phyloP scores from a whole-genome alignment of 805 yeast species.

The Zygotorulaspora danielsina region DNA sequence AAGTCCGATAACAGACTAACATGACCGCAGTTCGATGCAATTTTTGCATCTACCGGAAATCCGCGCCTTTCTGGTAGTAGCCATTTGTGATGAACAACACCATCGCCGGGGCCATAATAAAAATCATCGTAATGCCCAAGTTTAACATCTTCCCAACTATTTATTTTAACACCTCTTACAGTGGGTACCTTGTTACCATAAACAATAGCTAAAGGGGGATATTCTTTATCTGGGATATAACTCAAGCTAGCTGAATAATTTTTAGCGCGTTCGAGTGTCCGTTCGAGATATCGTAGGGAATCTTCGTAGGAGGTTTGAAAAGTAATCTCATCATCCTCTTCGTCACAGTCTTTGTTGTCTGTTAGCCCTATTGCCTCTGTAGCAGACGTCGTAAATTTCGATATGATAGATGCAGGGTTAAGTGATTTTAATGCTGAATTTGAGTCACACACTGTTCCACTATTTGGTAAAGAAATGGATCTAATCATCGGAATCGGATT shows the following conservation, averaged over 20 bases:
- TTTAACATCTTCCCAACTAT: slow-evolving; percentile 55
- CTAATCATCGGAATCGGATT: slow-evolving; percentile 16
- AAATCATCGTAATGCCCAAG: slow-evolving; percentile 73
- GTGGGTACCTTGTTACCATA: slow-evolving; percentile 83
- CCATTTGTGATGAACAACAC: slow-evolving; percentile 82
- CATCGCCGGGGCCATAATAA: slow-evolving; percentile 88
- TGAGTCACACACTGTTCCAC: not conserved
- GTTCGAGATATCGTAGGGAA: slow-evolving; percentile 58
- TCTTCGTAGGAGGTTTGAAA: slow-evolving; percentile 42
- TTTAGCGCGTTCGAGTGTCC: slow-evolving; percentile 58
- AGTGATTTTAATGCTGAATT: slow-evolving; percentile 5
- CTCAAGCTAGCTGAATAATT: slow-evolving; percentile 53
- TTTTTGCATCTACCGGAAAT: slow-evolving; percentile 65
- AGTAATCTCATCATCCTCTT: slow-evolving; percentile 6
- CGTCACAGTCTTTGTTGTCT: slow-evolving; percentile 7
- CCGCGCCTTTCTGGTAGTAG: slow-evolving; percentile 74
- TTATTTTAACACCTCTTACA: slow-evolving; percentile 72
- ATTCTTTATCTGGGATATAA: slow-evolving; percentile 47
- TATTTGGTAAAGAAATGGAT: slow-evolving; percentile 9
- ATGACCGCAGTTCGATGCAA: slow-evolving; percentile 67
- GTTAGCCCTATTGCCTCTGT: slow-evolving; percentile 9
- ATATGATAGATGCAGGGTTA: slow-evolving; percentile 9
- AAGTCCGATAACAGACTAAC: slow-evolving; percentile 75
- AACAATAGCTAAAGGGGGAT: slow-evolving; percentile 82
- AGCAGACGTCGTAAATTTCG: slow-evolving; percentile 8